phyloP scores from a whole-genome alignment of 2,329 filamentous ascomycete species.

The Proliferodiscus dingleyae region DNA sequence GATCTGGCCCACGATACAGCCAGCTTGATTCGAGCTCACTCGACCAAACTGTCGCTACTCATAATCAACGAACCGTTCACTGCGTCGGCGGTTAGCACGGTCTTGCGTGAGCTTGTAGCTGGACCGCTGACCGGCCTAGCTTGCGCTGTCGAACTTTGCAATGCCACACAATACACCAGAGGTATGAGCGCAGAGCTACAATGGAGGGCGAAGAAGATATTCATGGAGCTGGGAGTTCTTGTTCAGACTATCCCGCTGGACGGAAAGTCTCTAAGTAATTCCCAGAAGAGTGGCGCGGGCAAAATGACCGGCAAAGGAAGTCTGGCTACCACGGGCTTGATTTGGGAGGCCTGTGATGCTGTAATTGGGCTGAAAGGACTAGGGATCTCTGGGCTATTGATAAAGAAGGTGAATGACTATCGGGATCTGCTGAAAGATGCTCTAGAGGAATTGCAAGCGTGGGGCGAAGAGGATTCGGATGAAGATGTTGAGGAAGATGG shows the following conservation, averaged over 20 bases:
- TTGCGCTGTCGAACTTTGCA: conserved; percentile 63
- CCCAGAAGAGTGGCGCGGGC: conserved; percentile 41
- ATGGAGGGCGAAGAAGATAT: conserved; percentile 50
- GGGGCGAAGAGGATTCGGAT: conserved; percentile 68
- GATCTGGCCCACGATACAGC: conserved; percentile 67
- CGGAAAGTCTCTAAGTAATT: conserved; percentile 46
- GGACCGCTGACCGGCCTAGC: conserved; percentile 72
- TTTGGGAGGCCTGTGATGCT: conserved; percentile 81
- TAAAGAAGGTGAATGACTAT: conserved; percentile 68
- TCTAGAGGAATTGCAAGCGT: conserved; percentile 80
- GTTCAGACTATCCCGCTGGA: conserved; percentile 55
- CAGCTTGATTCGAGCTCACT: conserved; percentile 71
- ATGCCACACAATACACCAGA: conserved; percentile 55
- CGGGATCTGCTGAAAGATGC: conserved; percentile 75
- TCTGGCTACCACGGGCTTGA: conserved; percentile 64
- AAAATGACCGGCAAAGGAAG: conserved; percentile 43
- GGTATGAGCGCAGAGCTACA: conserved; percentile 61
- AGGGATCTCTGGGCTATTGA: conserved; percentile 66
- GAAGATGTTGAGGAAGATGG: conserved; percentile 52
- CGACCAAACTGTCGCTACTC: conserved; percentile 82
- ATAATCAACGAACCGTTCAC: conserved; percentile 86
- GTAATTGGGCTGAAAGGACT: conserved; percentile 57
- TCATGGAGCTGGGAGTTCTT: conserved; percentile 59
- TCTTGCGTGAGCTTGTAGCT: conserved; percentile 67
- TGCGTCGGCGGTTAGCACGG: conserved; percentile 64